These are phyloP conservation scores for Lasiodiplodia theobromae DNA, from an alignment of 2,329 filamentous ascomycete species.

Conservation along the genomic window DNA sequence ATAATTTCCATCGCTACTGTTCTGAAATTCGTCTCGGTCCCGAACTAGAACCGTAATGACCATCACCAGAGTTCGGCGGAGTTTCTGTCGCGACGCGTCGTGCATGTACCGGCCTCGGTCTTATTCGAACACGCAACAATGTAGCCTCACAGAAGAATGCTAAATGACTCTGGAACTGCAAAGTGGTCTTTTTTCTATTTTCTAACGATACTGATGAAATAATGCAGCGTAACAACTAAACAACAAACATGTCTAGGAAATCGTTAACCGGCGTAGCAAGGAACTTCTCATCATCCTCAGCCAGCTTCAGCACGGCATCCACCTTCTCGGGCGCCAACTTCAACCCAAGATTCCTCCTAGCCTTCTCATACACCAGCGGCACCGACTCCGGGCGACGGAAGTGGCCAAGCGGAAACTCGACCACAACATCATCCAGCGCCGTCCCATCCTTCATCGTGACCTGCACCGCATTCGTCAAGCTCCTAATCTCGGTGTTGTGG, in stretches of 20 bases:
- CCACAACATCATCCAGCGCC: constrained; percentile 84
- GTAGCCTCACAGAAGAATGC: neutral
- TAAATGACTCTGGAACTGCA: too few species aligned
- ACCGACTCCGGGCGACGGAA: constrained; percentile 33
- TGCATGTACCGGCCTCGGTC: too few species aligned
- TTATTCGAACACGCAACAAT: too few species aligned
- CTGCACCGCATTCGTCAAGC: constrained; percentile 95
- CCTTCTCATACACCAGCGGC: constrained; percentile 34
- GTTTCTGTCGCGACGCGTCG: too few species aligned
- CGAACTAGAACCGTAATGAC: too few species aligned
- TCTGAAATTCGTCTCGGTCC: too few species aligned
- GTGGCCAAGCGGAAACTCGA: constrained; percentile 95
- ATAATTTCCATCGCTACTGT: too few species aligned
- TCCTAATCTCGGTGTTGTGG: constrained; percentile 90
- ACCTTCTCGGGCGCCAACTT: constrained; percentile 17
- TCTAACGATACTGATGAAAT: neutral
- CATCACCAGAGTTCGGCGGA: too few species aligned
- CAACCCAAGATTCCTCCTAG: constrained; percentile 34
- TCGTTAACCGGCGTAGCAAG: neutral
- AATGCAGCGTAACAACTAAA: neutral
- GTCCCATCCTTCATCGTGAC: constrained; percentile 96
- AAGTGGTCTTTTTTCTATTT: too few species aligned
- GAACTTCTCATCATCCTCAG: constrained; percentile 4
- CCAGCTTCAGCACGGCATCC: neutral
- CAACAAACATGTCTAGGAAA: constrained; percentile 7